Evolutionary conservation across 345 rosid genomes (phyloP).

Genomic region (Triadica sebifera): DNA sequence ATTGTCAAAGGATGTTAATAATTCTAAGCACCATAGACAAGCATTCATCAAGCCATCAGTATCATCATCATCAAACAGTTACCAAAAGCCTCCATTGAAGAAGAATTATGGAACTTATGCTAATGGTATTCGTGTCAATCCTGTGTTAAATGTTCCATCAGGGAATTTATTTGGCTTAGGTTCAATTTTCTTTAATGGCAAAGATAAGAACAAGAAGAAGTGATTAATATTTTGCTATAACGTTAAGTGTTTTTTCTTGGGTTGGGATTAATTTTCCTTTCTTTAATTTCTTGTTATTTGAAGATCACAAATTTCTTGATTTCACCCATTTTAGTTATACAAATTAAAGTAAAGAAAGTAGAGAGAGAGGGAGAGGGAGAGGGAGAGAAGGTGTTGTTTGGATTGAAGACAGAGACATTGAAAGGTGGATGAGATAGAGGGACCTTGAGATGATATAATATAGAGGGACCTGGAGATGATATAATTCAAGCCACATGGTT

Average conservation of each 20-base stretch:
- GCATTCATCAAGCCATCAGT: slow-evolving; percentile 21
- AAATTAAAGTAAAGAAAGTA: too few relatives aligned
- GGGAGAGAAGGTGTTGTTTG: neutral
- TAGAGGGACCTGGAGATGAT: slow-evolving; percentile 8
- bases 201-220: slow-evolving; percentile 61
- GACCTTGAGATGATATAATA: too few relatives aligned
- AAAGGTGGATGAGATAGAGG: neutral
- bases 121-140: slow-evolving; percentile 50
- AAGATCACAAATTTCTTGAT: too few relatives aligned
- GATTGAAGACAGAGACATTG: slow-evolving; percentile 13
- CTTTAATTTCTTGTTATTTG: neutral
- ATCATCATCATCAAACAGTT: slow-evolving; percentile 22
- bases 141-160: slow-evolving; percentile 66
- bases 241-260: neutral
- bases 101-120: slow-evolving; percentile 41
- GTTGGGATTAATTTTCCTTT: neutral
- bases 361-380: too few relatives aligned
- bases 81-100: slow-evolving; percentile 79
- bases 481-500: slow-evolving; percentile 33
- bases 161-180: slow-evolving; percentile 65
- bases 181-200: slow-evolving; percentile 60
- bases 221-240: slow-evolving; percentile 12
- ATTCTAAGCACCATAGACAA: slow-evolving; percentile 49
- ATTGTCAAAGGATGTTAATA: slow-evolving; percentile 28
- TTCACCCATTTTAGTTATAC: too few relatives aligned